phyloP scores from a whole-genome alignment of 352 stramenopile genomes.

The Phytophthora tubulina region DNA sequence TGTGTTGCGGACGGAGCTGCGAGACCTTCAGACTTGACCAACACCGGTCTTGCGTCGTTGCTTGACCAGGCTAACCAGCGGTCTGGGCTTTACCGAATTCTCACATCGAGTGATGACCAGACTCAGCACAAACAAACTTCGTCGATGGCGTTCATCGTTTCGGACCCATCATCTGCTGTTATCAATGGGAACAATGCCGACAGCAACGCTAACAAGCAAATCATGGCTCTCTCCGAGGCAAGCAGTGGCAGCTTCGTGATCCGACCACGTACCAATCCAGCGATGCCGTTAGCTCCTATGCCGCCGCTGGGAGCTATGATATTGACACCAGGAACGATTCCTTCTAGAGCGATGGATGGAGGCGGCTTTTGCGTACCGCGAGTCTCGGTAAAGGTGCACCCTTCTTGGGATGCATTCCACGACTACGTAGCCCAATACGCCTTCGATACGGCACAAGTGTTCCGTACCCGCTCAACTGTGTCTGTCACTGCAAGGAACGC shows the following conservation, averaged over 20 bases:
- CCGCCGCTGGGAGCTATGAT: slow-evolving; percentile 35
- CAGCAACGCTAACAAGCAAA: slow-evolving; percentile 11
- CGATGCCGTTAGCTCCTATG: slow-evolving; percentile 14
- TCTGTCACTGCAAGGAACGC: slow-evolving; percentile 68
- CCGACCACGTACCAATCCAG: slow-evolving; percentile 17
- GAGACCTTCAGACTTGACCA: slow-evolving; percentile 11
- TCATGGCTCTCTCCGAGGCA: slow-evolving; percentile 19
- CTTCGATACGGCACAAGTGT: slow-evolving; percentile 66
- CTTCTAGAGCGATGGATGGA: slow-evolving; percentile 37
- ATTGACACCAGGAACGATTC: slow-evolving; percentile 46
- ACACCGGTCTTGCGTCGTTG: slow-evolving; percentile 24
- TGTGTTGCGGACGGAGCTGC: neutral
- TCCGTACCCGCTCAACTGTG: slow-evolving; percentile 79
- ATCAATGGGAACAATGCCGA: slow-evolving; percentile 3
- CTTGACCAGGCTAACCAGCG: slow-evolving; percentile 36
- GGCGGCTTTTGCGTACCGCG: slow-evolving; percentile 44
- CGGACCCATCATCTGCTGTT: slow-evolving; percentile 16
- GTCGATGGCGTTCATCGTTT: slow-evolving; percentile 24
- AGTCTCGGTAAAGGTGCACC: slow-evolving; percentile 58
- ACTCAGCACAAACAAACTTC: slow-evolving; percentile 28
- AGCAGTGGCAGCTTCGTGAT: slow-evolving; percentile 24
- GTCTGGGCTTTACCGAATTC: slow-evolving; percentile 25
- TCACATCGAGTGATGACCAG: slow-evolving; percentile 29
- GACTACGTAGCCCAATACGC: slow-evolving; percentile 67
- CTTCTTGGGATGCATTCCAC: slow-evolving; percentile 72